Percentiles rank a stretch among this genome's conserved stretches.
phyloP scores from a whole-genome alignment of 768 basidiomycete species.

The Pleurotus platypus region DNA sequence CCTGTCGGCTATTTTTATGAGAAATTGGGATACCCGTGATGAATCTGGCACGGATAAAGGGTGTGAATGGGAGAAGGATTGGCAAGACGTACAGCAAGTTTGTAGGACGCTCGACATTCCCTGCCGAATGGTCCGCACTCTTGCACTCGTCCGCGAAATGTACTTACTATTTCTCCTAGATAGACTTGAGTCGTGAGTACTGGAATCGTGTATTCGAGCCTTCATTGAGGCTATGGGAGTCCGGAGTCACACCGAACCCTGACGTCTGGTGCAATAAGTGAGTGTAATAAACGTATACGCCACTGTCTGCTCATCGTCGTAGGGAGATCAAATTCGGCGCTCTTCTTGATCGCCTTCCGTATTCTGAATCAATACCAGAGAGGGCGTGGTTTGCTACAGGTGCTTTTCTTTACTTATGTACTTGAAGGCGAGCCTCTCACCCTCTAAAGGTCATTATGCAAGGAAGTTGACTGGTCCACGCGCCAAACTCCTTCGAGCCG shows the following conservation, averaged over 20 bases:
- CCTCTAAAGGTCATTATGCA: conserved; percentile 77
- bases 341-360: conserved; percentile 60
- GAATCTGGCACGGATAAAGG: conserved; percentile 76
- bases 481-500: conserved; percentile 49
- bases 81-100: conserved; percentile 84
- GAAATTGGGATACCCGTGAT: conserved; percentile 91
- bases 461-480: conserved; percentile 40
- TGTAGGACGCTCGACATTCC: conserved; percentile 71
- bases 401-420: conserved; percentile 20
- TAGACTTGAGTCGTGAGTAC: conserved; percentile 88
- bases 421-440: background rate
- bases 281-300: conserved; percentile 6
- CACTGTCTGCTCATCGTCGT: background rate
- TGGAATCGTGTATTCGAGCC: conserved; percentile 93
- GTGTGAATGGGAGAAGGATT: conserved; percentile 96
- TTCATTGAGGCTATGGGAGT: conserved; percentile 71
- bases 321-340: conserved; percentile 94
- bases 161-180: conserved; percentile 29
- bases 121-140: conserved; percentile 58
- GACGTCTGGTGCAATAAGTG: conserved; percentile 92
- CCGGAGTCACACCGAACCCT: conserved; percentile 85
- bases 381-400: conserved; percentile 81
- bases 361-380: conserved; percentile 19
- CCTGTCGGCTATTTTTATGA: conserved; percentile 89
- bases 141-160: background rate